Base-by-base conservation (phyloP, 108 stramenopile genomes). In the Nannochloropsis gaditana region DNA sequence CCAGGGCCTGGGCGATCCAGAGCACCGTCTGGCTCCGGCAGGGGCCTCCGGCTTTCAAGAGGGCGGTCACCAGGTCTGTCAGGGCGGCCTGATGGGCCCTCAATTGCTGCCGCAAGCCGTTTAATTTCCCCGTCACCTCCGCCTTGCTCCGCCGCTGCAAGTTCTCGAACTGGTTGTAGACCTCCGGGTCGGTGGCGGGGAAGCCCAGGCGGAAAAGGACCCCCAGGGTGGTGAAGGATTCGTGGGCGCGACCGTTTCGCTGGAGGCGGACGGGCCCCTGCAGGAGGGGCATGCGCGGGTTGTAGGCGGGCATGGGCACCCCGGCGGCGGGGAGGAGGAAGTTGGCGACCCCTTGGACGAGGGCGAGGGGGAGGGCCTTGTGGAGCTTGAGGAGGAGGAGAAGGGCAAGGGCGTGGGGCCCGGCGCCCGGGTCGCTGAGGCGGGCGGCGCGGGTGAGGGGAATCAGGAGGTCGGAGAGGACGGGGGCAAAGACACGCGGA, bases 1-100 rank as follows among this genome's bases (percentile, higher is more conserved):
- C 19, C 21, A 89, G 31, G 1, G 87, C 86, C 10, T 89, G 83
- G 9, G 82, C 83, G 41, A 88, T 82, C 89, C 88, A 90, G 5
- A 19, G 42, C 44, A 86, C 19, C 15, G 79, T 83, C 5, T 17
- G 31, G 6, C 41, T 43, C 59, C 83, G 83, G 3, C 42, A 21
- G 5, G 17, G 5, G 17, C 83, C 86, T 5, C 83, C 83, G 42
- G 44, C 44, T 10, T 86, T 86, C 21, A 86, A 41, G 17, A 80
- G 11, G 3, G 86, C 17, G 8, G 82, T 19, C 6, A 86, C 17
- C 21, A 86, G 15, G 5, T 86, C 86, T 15, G 90, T 44, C 83
- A 84, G 41, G 11, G 81, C 87, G 44, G 80, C 87, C 41, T 87
- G 83, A 21, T 83, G 87, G 43, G 45, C 80, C 87, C 82, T 85